Evolutionary conservation across 495 filamentous ascomycete species (phyloP).

Genomic region (Chaetomium fimeti): DNA sequence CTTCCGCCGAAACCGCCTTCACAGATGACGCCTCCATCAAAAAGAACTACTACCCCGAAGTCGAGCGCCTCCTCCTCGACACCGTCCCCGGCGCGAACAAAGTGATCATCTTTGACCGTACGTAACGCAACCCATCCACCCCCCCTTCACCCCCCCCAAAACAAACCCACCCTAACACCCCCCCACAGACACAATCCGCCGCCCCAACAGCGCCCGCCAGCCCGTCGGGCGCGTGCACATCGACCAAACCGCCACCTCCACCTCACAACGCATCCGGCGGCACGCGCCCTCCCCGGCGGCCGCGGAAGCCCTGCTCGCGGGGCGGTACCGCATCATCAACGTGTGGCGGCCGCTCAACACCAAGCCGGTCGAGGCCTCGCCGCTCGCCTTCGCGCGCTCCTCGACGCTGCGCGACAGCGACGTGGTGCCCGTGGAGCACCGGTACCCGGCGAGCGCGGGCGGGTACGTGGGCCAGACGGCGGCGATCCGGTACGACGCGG

Average conservation of each 20-base stretch:
- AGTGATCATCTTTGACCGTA: conserved; percentile 72
- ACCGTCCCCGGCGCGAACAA: conserved; percentile 60
- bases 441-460: conserved; percentile 60
- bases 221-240: conserved; percentile 77
- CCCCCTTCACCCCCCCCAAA: neutral
- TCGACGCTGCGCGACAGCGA: conserved; percentile 59
- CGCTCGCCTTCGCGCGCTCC: conserved; percentile 69
- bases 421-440: conserved; percentile 68
- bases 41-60: conserved; percentile 77
- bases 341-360: conserved; percentile 77
- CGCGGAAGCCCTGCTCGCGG: conserved; percentile 52
- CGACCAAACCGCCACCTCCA: conserved; percentile 72
- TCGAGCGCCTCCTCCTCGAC: conserved; percentile 62
- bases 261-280: conserved; percentile 59
- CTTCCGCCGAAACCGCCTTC: conserved; percentile 60
- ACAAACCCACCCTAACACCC: neutral
- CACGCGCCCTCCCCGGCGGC: conserved; percentile 55
- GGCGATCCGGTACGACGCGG: conserved; percentile 59
- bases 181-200: conserved; percentile 71
- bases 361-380: conserved; percentile 64
- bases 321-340: conserved; percentile 78
- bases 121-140: neutral
- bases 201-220: conserved; percentile 53
- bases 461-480: conserved; percentile 72
- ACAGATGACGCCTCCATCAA: conserved; percentile 61